phyloP scores from a whole-genome alignment of 306 rosid species.

The Rosa multiflora region DNA sequence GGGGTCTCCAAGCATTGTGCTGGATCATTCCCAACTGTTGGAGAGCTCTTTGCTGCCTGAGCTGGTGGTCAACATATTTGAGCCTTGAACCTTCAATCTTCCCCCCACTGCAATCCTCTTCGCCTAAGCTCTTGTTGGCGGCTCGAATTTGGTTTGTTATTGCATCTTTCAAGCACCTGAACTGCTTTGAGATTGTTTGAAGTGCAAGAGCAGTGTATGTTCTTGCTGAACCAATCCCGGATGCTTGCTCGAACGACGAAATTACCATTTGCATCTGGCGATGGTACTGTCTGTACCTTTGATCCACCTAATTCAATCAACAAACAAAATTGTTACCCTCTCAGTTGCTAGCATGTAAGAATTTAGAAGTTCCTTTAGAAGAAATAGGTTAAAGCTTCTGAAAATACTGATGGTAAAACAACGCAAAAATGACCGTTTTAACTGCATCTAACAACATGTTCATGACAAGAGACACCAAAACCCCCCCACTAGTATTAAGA shows the following conservation, averaged over 20 bases:
- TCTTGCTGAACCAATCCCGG: slow-evolving; percentile 79
- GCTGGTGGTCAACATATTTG: slow-evolving; percentile 84
- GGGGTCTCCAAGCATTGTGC: slow-evolving; percentile 99
- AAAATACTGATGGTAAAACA: background rate
- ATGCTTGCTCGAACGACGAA: slow-evolving; percentile 73
- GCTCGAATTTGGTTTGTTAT: slow-evolving; percentile 67
- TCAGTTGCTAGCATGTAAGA: background rate
- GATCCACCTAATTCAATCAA: slow-evolving; percentile 68
- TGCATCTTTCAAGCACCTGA: slow-evolving; percentile 86
- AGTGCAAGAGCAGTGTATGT: slow-evolving; percentile 93
- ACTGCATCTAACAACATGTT: no score
- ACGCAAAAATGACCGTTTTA: background rate
- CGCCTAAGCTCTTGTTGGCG: slow-evolving; percentile 81
- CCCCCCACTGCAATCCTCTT: slow-evolving; percentile 68
- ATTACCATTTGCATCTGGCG: slow-evolving; percentile 89
- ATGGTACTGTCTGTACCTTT: slow-evolving; percentile 86
- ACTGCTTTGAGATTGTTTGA: slow-evolving; percentile 87
- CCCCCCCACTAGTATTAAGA: background rate
- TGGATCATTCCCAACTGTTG: slow-evolving; percentile 98
- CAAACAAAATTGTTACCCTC: background rate
- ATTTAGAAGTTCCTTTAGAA: background rate
- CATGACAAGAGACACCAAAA: no score
- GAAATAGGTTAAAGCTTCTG: background rate
- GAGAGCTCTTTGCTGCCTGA: slow-evolving; percentile 89
- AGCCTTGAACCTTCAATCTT: slow-evolving; percentile 85